phyloP scores from a whole-genome alignment of 805 yeast genomes.

The Ascoidea rubescens region DNA sequence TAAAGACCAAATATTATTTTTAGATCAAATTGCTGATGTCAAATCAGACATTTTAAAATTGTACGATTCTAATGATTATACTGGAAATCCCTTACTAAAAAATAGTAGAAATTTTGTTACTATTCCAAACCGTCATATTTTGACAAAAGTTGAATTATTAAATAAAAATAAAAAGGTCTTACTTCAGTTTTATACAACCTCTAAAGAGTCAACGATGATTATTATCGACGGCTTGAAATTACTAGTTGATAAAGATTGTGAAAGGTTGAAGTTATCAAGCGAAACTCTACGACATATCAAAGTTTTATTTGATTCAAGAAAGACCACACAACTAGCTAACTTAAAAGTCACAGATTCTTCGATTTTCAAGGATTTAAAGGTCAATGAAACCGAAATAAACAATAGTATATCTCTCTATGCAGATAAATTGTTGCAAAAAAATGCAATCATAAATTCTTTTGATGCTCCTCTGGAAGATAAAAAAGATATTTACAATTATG shows the following conservation, averaged over 20 bases:
- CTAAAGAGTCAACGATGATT: constrained; percentile 48
- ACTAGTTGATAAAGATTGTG: constrained; percentile 22
- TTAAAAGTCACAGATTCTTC: constrained; percentile 12
- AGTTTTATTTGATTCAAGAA: constrained; percentile 29
- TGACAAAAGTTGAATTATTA: constrained; percentile 39
- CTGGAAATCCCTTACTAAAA: neutral
- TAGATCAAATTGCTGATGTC: neutral
- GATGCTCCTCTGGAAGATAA: constrained; percentile 24
- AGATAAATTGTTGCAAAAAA: constrained; percentile 38
- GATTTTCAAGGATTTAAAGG: too few relatives aligned
- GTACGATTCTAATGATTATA: neutral
- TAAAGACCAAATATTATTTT: neutral
- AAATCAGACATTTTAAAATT: neutral
- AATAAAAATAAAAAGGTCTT: constrained; percentile 27
- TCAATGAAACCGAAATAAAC: too few relatives aligned
- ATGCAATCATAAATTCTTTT: constrained; percentile 16
- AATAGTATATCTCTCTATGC: neutral
- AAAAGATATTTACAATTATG: constrained; percentile 39
- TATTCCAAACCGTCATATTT: constrained; percentile 40
- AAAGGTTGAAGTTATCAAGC: constrained; percentile 18
- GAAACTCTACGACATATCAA: constrained; percentile 31
- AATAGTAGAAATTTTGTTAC: neutral
- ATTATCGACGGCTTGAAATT: constrained; percentile 72
- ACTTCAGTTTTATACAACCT: constrained; percentile 55
- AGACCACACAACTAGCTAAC: constrained; percentile 33